Percentiles rank a stretch among this genome's conserved stretches.
phyloP scores from a whole-genome alignment of 2,329 filamentous ascomycete species.

The Fusarium irregulare region DNA sequence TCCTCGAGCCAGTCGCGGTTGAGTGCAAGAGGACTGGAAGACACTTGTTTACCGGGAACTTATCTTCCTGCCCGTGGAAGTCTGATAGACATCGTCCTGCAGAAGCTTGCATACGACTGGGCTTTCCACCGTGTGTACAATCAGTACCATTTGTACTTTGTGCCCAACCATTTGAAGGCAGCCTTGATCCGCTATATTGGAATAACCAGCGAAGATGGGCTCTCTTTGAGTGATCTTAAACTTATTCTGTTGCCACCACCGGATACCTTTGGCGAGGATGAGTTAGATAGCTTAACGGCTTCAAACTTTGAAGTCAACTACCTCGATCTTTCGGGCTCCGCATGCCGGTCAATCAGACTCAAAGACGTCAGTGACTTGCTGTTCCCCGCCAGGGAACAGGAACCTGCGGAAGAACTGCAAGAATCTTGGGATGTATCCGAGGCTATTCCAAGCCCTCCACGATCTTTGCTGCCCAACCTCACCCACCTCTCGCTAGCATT shows the following conservation, averaged over 20 bases:
- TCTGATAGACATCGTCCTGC: conserved; percentile 63
- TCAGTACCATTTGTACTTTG: conserved; percentile 65
- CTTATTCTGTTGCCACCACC: conserved; percentile 56
- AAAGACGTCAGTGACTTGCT: conserved; percentile 65
- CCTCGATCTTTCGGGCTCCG: conserved; percentile 65
- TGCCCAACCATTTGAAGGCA: conserved; percentile 65
- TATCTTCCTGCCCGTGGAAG: conserved; percentile 59
- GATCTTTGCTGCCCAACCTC: conserved; percentile 64
- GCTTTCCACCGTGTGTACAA: conserved; percentile 66
- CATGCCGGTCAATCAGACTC: conserved; percentile 63
- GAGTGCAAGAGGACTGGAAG: conserved; percentile 29
- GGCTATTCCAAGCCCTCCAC: conserved; percentile 48
- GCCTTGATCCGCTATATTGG: conserved; percentile 64
- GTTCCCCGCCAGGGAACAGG: conserved; percentile 52
- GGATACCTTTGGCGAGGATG: conserved; percentile 44
- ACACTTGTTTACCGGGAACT: conserved; percentile 57
- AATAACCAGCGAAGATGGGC: conserved; percentile 56
- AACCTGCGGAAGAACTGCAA: conserved; percentile 48
- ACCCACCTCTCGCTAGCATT: conserved; percentile 71
- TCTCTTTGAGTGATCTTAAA: conserved; percentile 63
- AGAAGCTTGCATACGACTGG: conserved; percentile 66
- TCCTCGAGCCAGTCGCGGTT: conserved; percentile 38
- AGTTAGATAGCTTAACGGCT: conserved; percentile 40
- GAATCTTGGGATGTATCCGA: conserved; percentile 66
- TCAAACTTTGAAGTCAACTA: conserved; percentile 56